Percentiles rank a stretch among this genome's conserved stretches.
Evolutionary conservation across 1,284 basidiomycete genomes (phyloP).

Genomic region (Pterula multifida): DNA sequence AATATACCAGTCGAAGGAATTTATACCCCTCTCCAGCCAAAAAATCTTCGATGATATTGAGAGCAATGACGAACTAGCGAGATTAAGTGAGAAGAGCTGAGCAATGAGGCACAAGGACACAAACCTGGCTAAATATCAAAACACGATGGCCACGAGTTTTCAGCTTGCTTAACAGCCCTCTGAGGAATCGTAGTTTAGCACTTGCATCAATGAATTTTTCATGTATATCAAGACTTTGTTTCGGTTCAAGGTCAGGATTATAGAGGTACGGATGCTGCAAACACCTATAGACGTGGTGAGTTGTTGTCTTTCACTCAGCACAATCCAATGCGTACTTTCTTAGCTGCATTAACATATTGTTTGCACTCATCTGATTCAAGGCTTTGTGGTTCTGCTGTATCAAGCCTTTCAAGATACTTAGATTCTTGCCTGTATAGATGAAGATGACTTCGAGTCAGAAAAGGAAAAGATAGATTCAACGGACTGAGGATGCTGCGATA

Average conservation of each 20-base stretch:
- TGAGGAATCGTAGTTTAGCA: slow-evolving; percentile 80
- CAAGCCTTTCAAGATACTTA: slow-evolving; percentile 52
- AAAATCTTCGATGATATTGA: slow-evolving; percentile 92
- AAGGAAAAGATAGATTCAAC: slow-evolving; percentile 10
- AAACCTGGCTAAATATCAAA: slow-evolving; percentile 93
- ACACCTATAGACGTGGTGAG: slow-evolving; percentile 33
- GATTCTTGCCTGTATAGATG: slow-evolving; percentile 44
- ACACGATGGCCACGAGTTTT: slow-evolving; percentile 87
- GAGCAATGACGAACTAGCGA: slow-evolving; percentile 82
- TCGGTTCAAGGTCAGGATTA: slow-evolving; percentile 71
- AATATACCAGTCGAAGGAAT: slow-evolving; percentile 70
- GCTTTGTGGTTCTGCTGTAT: slow-evolving; percentile 20
- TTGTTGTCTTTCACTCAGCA: neutral
- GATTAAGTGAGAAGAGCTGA: neutral
- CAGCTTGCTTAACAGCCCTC: slow-evolving; percentile 75
- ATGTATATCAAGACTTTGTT: slow-evolving; percentile 52
- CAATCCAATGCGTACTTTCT: slow-evolving; percentile 45
- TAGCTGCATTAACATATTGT: slow-evolving; percentile 79
- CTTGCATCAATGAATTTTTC: slow-evolving; percentile 77
- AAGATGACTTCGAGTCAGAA: slow-evolving; percentile 8
- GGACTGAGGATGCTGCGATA: slow-evolving; percentile 76
- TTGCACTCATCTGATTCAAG: slow-evolving; percentile 27
- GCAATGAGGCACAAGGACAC: slow-evolving; percentile 1
- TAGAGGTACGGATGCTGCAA: slow-evolving; percentile 89
- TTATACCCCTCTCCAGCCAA: slow-evolving; percentile 81